These are phyloP conservation scores for Gremmenia infestans DNA, from an alignment of 2,329 filamentous ascomycete genomes.

Conservation along the genomic window DNA sequence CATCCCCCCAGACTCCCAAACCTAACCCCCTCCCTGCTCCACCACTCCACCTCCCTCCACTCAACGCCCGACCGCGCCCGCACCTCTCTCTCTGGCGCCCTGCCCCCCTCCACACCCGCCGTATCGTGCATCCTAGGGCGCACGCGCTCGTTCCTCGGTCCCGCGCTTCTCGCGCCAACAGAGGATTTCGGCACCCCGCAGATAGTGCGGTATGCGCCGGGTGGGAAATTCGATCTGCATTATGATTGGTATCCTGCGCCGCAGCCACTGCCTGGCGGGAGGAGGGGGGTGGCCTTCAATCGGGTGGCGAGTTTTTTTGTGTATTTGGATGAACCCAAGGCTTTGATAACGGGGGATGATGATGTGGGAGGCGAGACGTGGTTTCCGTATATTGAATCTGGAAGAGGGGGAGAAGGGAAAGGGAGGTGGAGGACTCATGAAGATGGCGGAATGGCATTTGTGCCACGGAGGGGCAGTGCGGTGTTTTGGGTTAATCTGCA, in stretches of 20 bases:
- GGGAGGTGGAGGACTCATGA: not conserved
- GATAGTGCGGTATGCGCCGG: conserved; percentile 13
- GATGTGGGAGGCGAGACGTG: conserved; percentile 13
- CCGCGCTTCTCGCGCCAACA: not conserved
- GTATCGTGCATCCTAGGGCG: conserved; percentile 11
- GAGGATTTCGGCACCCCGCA: conserved; percentile 14
- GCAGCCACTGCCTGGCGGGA: not conserved
- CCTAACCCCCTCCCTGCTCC: not conserved
- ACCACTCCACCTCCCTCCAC: not conserved
- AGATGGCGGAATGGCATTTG: conserved; percentile 9
- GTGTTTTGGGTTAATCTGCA: conserved; percentile 20
- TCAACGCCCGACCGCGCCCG: not conserved
- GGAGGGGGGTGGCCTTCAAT: conserved; percentile 4
- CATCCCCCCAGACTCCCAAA: not conserved
- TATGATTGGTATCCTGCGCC: conserved; percentile 14
- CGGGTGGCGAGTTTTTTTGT: conserved; percentile 16
- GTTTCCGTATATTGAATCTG: conserved; percentile 12
- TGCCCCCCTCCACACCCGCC: conserved; percentile 3
- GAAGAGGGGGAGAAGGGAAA: not conserved
- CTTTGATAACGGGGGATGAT: not conserved
- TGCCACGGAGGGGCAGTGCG: conserved; percentile 11
- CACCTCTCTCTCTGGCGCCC: conserved; percentile 9
- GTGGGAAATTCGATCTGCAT: conserved; percentile 12
- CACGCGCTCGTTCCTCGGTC: conserved; percentile 9
- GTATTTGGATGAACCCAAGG: conserved; percentile 11